Evolutionary conservation across 2,329 filamentous ascomycete species (phyloP).

Genomic region (Nothophaeocryptopus gaeumannii): DNA sequence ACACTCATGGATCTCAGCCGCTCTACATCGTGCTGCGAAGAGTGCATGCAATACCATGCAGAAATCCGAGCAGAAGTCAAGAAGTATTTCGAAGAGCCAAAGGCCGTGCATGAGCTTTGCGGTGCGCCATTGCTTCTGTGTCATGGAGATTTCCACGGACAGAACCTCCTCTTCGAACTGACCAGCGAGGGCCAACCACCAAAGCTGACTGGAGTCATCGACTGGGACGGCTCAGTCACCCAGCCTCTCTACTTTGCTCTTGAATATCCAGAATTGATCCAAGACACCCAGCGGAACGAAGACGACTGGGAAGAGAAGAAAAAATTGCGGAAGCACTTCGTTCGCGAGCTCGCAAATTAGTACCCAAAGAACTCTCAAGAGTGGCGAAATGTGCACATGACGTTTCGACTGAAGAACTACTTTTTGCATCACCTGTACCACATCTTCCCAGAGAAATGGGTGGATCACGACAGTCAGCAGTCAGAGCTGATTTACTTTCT

Average conservation of each 20-base stretch:
- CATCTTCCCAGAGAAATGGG: too few relatives aligned
- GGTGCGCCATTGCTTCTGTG: slow-evolving; percentile 13
- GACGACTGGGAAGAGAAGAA: slow-evolving; percentile 10
- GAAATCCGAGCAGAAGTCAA: too few relatives aligned
- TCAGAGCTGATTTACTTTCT: too few relatives aligned
- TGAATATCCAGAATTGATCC: slow-evolving; percentile 16
- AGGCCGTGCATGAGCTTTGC: not conserved
- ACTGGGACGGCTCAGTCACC: slow-evolving; percentile 19
- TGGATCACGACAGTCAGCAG: too few relatives aligned
- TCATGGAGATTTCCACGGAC: slow-evolving; percentile 16
- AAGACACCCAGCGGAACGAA: slow-evolving; percentile 1
- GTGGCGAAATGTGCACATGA: slow-evolving; percentile 5
- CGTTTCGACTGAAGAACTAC: slow-evolving; percentile 14
- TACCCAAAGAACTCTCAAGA: slow-evolving; percentile 3
- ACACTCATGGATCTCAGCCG: too few relatives aligned
- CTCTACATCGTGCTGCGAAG: too few relatives aligned
- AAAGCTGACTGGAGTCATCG: slow-evolving; percentile 16
- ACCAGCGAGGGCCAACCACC: not conserved
- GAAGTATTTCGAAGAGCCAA: too few relatives aligned
- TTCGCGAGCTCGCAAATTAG: not conserved
- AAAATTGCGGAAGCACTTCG: slow-evolving; percentile 14
- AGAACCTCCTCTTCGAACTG: slow-evolving; percentile 10
- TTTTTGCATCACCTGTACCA: too few relatives aligned
- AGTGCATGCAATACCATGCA: too few relatives aligned
- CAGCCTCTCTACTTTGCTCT: slow-evolving; percentile 14